phyloP scores from a whole-genome alignment of 2,329 filamentous ascomycete species.

The Penicillium italicum region DNA sequence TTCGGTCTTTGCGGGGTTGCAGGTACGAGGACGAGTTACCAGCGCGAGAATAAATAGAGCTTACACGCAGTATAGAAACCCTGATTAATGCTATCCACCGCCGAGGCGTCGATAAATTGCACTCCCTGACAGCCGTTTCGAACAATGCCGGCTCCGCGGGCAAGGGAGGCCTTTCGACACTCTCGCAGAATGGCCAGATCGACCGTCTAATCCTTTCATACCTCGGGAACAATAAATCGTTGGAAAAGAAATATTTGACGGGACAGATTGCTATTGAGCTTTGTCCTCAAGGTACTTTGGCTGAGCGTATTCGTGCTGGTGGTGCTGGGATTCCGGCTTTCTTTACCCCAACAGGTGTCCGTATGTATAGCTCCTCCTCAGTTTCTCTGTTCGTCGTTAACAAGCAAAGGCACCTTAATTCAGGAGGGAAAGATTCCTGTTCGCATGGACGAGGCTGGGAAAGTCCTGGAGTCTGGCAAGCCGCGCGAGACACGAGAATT shows the following conservation, averaged over 20 bases:
- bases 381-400: neutral
- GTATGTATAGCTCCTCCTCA: constrained; percentile 41
- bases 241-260: constrained; percentile 70
- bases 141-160: constrained; percentile 74
- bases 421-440: constrained; percentile 54
- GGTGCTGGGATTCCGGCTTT: constrained; percentile 77
- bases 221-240: constrained; percentile 70
- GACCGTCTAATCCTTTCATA: constrained; percentile 70
- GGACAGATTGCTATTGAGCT: constrained; percentile 73
- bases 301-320: constrained; percentile 60
- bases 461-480: constrained; percentile 67
- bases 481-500: constrained; percentile 70
- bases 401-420: constrained; percentile 32
- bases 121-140: constrained; percentile 68
- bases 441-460: constrained; percentile 77
- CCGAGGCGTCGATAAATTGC: constrained; percentile 54
- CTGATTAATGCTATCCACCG: constrained; percentile 65
- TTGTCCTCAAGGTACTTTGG: constrained; percentile 63
- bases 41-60: neutral
- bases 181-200: constrained; percentile 67
- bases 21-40: constrained; percentile 44
- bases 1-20: constrained; percentile 80
- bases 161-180: constrained; percentile 63
- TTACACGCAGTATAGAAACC: constrained; percentile 53
- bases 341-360: constrained; percentile 70